Evolutionary conservation across 225 moss, liverwort and hornwort species (phyloP), one percentile per base, ranked within the genome.

Genomic region (Takakia lepidozioides): DNA sequence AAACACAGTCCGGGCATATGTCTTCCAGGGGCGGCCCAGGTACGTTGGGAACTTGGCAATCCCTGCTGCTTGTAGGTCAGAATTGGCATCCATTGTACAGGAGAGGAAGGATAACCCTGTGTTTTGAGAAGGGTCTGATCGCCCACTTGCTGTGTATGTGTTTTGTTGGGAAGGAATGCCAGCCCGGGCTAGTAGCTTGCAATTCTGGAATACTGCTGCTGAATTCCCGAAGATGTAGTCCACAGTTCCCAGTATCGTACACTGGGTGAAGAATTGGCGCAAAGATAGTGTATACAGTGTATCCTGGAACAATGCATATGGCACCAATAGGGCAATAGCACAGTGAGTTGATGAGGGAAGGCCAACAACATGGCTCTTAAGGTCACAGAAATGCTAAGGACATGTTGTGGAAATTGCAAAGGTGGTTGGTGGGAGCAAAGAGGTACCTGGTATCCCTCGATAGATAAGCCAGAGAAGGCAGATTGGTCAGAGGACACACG

Each of bases 191-290:
- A 77, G 63, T 22, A 93, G 40, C 18, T 28, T 51, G 59, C 86
- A 78, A 18, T 50, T 66, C 59, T 93, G 89, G 30, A 93, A 78
- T 7, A 89, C 74, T 0, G 69, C 83, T 2, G 93, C 93, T 11
- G 93, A 71, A 27, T 93, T 93, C 22, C 93, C 93, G 25, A 93
- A 93, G 10, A 93, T 82, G 84, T 81, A 93, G 52, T 93, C 93
- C 5, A 93, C 69, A 2, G 93, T 93, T 46, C 93, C 93, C 0
- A 22, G 29, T 3, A 93, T 65, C 1, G 67, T 81, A 69, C 89
- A 89, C 20, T 70, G 30, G 2, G 35, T 64, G 74, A 86, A 93
- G 55, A 93, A 93, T 55, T 93, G 93, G 58, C 93, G 78, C 26
- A 86, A 62, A 9, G 70, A 10, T 55, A 73, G 86, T 1, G 79